Base-by-base conservation (phyloP, 306 rosid species). In the Gastrolobium villosum region DNA sequence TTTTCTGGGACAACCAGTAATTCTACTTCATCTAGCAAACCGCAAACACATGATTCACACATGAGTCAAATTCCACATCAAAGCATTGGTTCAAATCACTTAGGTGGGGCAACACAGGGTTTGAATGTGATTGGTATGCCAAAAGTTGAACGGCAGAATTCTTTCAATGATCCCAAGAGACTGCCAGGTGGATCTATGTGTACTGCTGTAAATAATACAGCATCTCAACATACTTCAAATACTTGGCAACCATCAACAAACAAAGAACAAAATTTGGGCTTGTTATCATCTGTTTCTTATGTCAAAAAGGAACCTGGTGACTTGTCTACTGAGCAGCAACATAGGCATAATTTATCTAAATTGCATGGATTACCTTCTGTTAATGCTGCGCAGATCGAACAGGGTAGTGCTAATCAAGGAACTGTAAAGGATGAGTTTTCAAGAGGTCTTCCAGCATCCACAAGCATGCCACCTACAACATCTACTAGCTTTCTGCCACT, bases 271-370 rank as follows among this genome's bases (percentile, higher is more conserved):
- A 82, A 13, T 79, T 43, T 77, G 10, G 82, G 90, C 70, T 64
- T 81, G 37, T 65, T 75, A 73, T 81, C 91, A 67, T 87, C 93
- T 43, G 74, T 48, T 69, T 49, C 80, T 68, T 87, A 81, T 79
- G 86, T 87, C 9, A 91, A 89, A 77, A 89, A 87, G 79, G 94
- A 93, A 83, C 88, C 86, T 10, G 20, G 59, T 75, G 93, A 89
- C 80, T 87, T 85, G 81, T 81, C 84, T 84, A 56, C 86, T 32
- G 96, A 93, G 90, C 90, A 81, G 85, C 91, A 88, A 76, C 87
- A 85, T 67, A 93, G 87, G 78, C 80, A 80, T 50, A 81, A 77
- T 54, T 70, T 82, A 28, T 54, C 93, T 52, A 84, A 82, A 82
- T 73, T 84, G 59, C 93, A 88, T 61, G 91, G 87, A 31, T 73